Conservation (phyloP, 2,329 filamentous ascomycete genomes). For the Fusarium equiseti region DNA sequence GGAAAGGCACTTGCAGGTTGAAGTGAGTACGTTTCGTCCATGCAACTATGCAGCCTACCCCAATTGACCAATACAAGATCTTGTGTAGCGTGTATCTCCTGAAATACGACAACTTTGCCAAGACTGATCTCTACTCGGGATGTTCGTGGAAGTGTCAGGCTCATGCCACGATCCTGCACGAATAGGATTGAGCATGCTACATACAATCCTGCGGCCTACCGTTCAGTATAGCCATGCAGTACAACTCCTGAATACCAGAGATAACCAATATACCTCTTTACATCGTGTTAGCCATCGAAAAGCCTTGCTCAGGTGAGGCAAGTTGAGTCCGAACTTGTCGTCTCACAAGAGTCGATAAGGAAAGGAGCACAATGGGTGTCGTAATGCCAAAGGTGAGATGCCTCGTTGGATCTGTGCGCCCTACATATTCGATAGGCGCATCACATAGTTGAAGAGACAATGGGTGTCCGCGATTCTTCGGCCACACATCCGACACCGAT, state of each 20-base stretch:
- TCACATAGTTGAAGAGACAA: constrained; percentile 1
- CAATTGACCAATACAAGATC: constrained; percentile 2
- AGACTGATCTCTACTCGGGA: neutral
- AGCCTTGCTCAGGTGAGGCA: neutral
- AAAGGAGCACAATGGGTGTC: neutral
- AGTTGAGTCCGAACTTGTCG: neutral
- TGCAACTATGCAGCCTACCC: neutral
- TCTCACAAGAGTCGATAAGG: constrained; percentile 8
- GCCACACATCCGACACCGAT: constrained; percentile 17
- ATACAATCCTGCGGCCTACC: neutral
- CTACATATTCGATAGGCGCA: neutral
- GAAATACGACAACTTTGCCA: constrained; percentile 3
- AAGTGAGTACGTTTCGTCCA: neutral
- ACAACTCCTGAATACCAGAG: neutral
- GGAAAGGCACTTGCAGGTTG: constrained; percentile 66
- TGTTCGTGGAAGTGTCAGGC: neutral
- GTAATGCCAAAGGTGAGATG: constrained; percentile 8
- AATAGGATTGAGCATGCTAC: neutral
- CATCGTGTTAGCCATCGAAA: constrained; percentile 13
- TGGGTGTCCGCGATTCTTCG: constrained; percentile 37
- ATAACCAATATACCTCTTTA: constrained; percentile 3
- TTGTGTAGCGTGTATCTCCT: neutral
- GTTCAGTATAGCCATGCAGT: neutral
- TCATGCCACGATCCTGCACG: constrained; percentile 14
- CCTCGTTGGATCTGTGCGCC: constrained; percentile 1